Evolutionary conservation across 495 filamentous ascomycete species (phyloP), one percentile per base, ranked within the genome.

Genomic region (Trypethelium eluteriae): DNA sequence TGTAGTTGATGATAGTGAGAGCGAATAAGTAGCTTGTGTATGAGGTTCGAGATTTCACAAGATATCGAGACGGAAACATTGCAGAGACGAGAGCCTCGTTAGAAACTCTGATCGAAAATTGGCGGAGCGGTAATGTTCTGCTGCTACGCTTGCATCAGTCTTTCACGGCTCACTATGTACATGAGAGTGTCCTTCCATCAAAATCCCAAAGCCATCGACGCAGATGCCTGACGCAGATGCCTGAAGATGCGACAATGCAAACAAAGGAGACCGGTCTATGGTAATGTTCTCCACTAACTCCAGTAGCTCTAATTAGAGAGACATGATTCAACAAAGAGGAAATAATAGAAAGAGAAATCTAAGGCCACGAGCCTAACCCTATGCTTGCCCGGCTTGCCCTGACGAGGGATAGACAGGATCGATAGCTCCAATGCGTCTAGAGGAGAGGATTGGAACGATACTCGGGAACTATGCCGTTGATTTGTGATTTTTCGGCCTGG

Each of bases 391-490:
- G n/a, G 25, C 25, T 16, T 5, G 14, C 25, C 5, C 25, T 12
- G n/a, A 14, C 9, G 5, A 18, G 49, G 2, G 5, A 18, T 5
- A 53, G 49, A 5, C 25, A 25, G 25, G 25, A 25, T 25, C 25
- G 25, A 25, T 25, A 25, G 25, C 25, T 25, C 25, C 5, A 53
- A 53, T 18, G n/a, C 5, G 36, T 59, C 32, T 81, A 89, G 47
- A 90, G 78, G 46, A 87, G 74, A 46, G 88, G 86, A 76, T 87
- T 88, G 44, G 78, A 74, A 70, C 83, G 79, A 74, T 88, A 88
- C 74, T 88, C 86, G 1, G 86, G 84, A 12, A 80, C 83, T 12
- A 75, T 70, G 50, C 79, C 80, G 65, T 82, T 81, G 64, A 74
- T 67, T 64, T 81, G 74, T 35, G 75, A 75, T 71, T 80, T 81